Evolutionary conservation across 2,329 filamentous ascomycete genomes (phyloP), one percentile per base, ranked within the genome.

Genomic region (Fusarium falciforme): DNA sequence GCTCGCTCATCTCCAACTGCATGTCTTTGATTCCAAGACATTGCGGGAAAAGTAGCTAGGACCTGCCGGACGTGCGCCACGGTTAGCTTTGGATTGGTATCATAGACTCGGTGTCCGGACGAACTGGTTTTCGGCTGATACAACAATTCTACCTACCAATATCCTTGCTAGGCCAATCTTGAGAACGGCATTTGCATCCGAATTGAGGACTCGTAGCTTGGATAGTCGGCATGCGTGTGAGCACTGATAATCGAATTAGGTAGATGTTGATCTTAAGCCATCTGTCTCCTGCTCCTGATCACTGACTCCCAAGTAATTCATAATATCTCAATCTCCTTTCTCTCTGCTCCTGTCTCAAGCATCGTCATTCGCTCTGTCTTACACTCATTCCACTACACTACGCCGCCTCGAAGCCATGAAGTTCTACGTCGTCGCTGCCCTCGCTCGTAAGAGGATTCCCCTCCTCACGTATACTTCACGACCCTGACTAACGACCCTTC

Each of bases 341-440:
- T 54, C 27, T 40, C 29, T 47, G 20, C 52, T 25, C 54, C 9
- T 16, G 10, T 29, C n/a, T 31, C 16, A 59, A 11, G 29, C 31
- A 40, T 8, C 14, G 36, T 54, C 52, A 58, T 27, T 69, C 68
- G 47, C 61, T 54, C 60, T 63, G 57, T 67, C 52, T 9, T 38
- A 22, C 65, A 75, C 25, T 71, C 63, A 44, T 73, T 68, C 62
- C 44, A 57, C 2, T 5, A 60, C 4, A 3, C 20, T 20, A 49
- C 16, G 31, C 57, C 27, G 35, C 16, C 42, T 25, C 36, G 17
- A 42, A 68, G 71, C n/a, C 22, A 75, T 75, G 73, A 73, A 75
- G 67, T 71, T 75, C 8, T 55, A 20, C 38, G 12, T 67, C 17
- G 40, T 61, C 35, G 64, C 60, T 9, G 38, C 64, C 42, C 49